Evolutionary conservation across 768 basidiomycete genomes (phyloP), one percentile per base, ranked within the genome.

Genomic region (Lanmaoa pseudosensibilis): DNA sequence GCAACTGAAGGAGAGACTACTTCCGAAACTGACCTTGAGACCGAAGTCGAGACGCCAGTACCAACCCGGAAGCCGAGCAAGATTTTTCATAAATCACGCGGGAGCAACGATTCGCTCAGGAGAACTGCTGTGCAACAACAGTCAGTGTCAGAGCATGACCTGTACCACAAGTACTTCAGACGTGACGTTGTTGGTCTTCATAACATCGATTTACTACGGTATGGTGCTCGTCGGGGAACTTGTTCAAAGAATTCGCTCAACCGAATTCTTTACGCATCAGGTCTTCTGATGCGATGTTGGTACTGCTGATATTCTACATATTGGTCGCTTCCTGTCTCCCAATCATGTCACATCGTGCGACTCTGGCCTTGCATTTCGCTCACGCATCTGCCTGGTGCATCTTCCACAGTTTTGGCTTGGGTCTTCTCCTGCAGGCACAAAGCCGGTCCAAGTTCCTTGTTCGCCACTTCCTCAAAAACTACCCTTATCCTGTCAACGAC

Each of bases 391-490:
- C 75, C 2, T 99, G 97, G 96, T 85, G 90, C 49, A 69, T 88
- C 43, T 85, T 97, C 74, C 93, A 98, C 71, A 89, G 87, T 33
- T 83, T 95, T 60, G 94, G 90, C 1, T 80, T 98, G 16, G 97
- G 97, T 0, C 72, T 88, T 38, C 77, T 96, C 18, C 79, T 99
- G 39, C 84, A 84, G 21, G 90, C 87, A 2, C 97, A 99, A 73
- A 88, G 90, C 62, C 80, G 86, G 69, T 83, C 74, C 70, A 95
- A 94, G 71, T 97, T 89, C 76, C 74, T 98, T 38, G 97, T 98
- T 27, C 77, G 93, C 60, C 97, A 99, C 71, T 98, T 90, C 69
- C 74, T 97, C 64, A 94, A 96, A 78, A 86, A 98, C 66, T 99
- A 98, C 67, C 86, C 93, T 64, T 98, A 98, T 71, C 81, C 86